These are phyloP conservation scores for Neurospora sp. DNA, from an alignment of 495 filamentous ascomycete genomes.

Conservation along the genomic window DNA sequence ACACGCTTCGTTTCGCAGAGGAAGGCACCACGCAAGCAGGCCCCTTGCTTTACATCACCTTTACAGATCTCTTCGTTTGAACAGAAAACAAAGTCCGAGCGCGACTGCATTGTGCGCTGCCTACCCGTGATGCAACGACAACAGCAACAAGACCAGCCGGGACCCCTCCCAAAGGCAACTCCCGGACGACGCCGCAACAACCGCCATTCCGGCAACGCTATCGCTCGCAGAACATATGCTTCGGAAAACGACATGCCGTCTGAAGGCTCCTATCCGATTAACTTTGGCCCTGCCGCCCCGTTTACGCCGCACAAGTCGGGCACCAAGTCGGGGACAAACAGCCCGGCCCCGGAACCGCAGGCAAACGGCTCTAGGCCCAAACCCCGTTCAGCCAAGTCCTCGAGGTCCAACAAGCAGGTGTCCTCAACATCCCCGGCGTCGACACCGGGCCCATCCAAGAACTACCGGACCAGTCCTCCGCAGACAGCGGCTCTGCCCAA, in stretches of 20 bases:
- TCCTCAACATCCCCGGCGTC: constrained; percentile 20
- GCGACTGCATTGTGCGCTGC: not conserved
- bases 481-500: constrained; percentile 18
- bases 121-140: constrained; percentile 15
- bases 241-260: constrained; percentile 38
- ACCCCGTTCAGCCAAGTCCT: constrained; percentile 26
- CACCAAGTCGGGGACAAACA: constrained; percentile 15
- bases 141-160: constrained; percentile 9
- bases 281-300: constrained; percentile 16
- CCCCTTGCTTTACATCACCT: constrained; percentile 1
- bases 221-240: constrained; percentile 33
- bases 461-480: constrained; percentile 32
- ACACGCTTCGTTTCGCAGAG: not conserved
- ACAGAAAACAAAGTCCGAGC: not conserved
- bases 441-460: constrained; percentile 25
- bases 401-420: constrained; percentile 23
- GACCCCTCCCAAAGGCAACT: constrained; percentile 18
- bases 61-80: constrained; percentile 5
- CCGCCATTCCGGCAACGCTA: constrained; percentile 21
- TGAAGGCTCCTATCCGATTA: constrained; percentile 11
- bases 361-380: constrained; percentile 13
- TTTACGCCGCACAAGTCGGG: constrained; percentile 28
- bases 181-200: constrained; percentile 33
- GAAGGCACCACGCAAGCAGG: not conserved
- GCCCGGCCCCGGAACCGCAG: constrained; percentile 15